These are phyloP conservation scores for Vicia faba DNA, from an alignment of 306 rosid genomes.

Conservation along the genomic window DNA sequence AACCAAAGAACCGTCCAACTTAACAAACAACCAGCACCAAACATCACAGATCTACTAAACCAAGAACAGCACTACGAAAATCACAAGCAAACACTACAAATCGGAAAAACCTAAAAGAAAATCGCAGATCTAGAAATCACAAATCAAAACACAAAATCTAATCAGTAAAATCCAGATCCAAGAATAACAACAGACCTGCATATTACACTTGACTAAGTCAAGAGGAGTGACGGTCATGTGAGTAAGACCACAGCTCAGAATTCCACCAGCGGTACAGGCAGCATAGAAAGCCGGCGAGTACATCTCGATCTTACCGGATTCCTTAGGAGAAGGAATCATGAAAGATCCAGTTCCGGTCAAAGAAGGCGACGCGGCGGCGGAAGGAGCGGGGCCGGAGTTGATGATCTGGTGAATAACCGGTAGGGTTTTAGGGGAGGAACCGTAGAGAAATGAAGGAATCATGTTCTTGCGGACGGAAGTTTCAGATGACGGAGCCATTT, in stretches of 20 bases:
- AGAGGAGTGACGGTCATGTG: slow-evolving; percentile 97
- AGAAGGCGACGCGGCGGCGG: slow-evolving; percentile 13
- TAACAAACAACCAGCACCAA: not conserved
- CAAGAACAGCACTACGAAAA: not conserved
- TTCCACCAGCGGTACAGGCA: slow-evolving; percentile 89
- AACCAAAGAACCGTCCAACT: not conserved
- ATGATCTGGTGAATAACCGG: slow-evolving; percentile 59
- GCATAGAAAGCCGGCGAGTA: slow-evolving; percentile 89
- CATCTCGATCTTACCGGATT: slow-evolving; percentile 72
- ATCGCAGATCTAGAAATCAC: slow-evolving; percentile 47
- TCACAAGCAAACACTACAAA: not conserved
- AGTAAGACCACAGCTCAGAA: slow-evolving; percentile 88
- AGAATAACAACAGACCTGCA: slow-evolving; percentile 60
- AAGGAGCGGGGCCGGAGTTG: slow-evolving; percentile 6
- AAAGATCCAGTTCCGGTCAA: slow-evolving; percentile 33
- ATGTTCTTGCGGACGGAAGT: slow-evolving; percentile 53
- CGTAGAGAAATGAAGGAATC: slow-evolving; percentile 75
- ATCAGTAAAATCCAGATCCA: slow-evolving; percentile 34
- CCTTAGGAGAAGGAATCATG: slow-evolving; percentile 64
- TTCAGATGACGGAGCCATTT: slow-evolving; percentile 55
- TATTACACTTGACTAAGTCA: slow-evolving; percentile 95
- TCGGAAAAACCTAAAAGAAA: not conserved
- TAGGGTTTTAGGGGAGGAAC: slow-evolving; percentile 58
- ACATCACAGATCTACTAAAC: slow-evolving; percentile 34
- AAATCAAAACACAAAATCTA: not conserved